Evolutionary conservation across 345 rosid genomes (phyloP).

Genomic region (Lenwebbia sp.): DNA sequence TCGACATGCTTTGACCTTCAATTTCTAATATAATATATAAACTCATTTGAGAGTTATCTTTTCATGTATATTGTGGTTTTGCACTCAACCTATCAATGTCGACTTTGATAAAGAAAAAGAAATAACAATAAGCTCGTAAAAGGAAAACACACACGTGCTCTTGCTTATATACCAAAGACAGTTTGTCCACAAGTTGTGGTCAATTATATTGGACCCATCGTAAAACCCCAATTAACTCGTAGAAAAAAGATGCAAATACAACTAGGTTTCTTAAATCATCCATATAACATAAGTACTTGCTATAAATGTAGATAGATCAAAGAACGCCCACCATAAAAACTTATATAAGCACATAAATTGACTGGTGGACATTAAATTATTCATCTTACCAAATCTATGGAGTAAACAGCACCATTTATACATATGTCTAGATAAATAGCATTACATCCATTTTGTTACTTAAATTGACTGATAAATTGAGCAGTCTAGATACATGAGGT

Average conservation of each 20-base stretch:
- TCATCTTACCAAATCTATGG: neutral
- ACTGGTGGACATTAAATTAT: neutral
- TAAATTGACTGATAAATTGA: neutral
- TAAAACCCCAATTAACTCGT: neutral
- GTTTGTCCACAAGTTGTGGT: neutral
- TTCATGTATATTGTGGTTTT: neutral
- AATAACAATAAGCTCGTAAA: neutral
- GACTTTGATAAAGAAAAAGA: neutral
- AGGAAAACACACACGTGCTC: neutral
- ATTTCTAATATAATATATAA: neutral
- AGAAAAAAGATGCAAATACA: neutral
- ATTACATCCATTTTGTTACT: neutral
- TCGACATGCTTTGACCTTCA: neutral
- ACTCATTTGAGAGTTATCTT: neutral
- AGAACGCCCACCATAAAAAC: neutral
- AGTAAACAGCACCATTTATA: neutral
- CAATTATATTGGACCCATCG: neutral
- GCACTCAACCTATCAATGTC: neutral
- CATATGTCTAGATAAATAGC: neutral
- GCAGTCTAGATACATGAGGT: neutral
- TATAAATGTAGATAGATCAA: neutral
- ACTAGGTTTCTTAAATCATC: neutral
- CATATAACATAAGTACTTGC: neutral
- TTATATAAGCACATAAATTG: neutral
- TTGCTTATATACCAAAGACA: neutral